These are phyloP conservation scores for Aureobasidium subglaciale DNA, from an alignment of 2,329 filamentous ascomycete genomes.

Conservation along the genomic window DNA sequence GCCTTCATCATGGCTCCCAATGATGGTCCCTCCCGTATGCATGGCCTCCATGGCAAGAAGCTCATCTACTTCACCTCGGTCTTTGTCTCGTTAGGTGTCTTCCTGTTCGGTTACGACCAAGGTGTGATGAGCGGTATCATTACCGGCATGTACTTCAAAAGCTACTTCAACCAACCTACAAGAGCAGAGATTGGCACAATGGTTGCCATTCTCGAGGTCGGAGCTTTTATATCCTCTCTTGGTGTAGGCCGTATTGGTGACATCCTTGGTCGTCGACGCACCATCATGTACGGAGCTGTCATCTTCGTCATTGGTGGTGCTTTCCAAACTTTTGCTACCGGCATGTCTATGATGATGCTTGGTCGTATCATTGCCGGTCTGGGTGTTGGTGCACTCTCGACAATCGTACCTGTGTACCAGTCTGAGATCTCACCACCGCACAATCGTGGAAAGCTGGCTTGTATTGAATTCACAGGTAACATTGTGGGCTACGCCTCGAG, in stretches of 20 bases:
- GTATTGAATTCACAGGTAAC: slow-evolving; percentile 97
- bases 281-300: slow-evolving; percentile 87
- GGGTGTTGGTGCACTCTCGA: slow-evolving; percentile 44
- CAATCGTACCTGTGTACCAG: slow-evolving; percentile 48
- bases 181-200: slow-evolving; percentile 88
- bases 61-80: slow-evolving; percentile 94
- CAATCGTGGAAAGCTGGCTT: slow-evolving; percentile 89
- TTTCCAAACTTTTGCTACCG: slow-evolving; percentile 71
- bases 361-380: slow-evolving; percentile 46
- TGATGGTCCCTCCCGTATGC: slow-evolving; percentile 62
- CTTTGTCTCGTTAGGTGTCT: slow-evolving; percentile 77
- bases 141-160: slow-evolving; percentile 74
- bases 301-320: slow-evolving; percentile 81
- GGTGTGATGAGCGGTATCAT: slow-evolving; percentile 78
- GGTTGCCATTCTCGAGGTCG: slow-evolving; percentile 93
- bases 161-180: slow-evolving; percentile 87
- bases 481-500: slow-evolving; percentile 93
- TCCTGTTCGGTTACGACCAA: slow-evolving; percentile 84
- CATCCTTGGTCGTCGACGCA: slow-evolving; percentile 78
- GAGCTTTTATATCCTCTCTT: slow-evolving; percentile 84
- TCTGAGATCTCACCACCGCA: slow-evolving; percentile 74
- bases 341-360: slow-evolving; percentile 77
- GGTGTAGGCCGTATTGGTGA: slow-evolving; percentile 84
- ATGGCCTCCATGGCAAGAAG: slow-evolving; percentile 92
- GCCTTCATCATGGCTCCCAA: slow-evolving; percentile 79